Conservation (phyloP, 1,284 basidiomycete species). For the Earliella scabrosa region DNA sequence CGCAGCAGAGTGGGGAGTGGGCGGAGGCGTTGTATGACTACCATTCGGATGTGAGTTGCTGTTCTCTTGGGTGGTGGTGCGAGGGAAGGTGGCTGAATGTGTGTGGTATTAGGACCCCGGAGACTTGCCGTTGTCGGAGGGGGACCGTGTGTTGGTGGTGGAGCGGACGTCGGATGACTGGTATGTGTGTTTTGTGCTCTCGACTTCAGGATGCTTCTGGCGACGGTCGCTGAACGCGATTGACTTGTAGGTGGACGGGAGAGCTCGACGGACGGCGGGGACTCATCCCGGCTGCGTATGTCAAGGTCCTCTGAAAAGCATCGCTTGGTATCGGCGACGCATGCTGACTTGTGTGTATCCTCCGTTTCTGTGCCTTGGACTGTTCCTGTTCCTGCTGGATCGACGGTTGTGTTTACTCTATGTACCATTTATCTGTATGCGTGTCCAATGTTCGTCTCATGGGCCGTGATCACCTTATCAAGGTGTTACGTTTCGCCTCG, state of each 20-base stretch:
- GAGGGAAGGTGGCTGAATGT: background rate
- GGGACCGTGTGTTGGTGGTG: constrained; percentile 59
- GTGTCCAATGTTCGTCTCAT: too few relatives aligned
- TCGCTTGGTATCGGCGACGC: background rate
- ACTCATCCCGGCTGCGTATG: constrained; percentile 77
- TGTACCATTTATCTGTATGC: too few relatives aligned
- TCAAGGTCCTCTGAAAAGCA: constrained; percentile 49
- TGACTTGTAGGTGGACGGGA: constrained; percentile 69
- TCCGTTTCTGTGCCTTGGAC: too few relatives aligned
- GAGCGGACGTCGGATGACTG: constrained; percentile 76
- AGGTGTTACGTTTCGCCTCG: too few relatives aligned
- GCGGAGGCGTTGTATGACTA: constrained; percentile 80
- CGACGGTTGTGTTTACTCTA: too few relatives aligned
- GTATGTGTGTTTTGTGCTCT: constrained; percentile 51
- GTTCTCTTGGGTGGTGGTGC: too few relatives aligned
- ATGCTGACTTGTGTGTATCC: too few relatives aligned
- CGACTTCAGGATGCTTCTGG: background rate
- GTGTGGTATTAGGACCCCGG: constrained; percentile 56
- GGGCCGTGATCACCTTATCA: too few relatives aligned
- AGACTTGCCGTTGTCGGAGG: constrained; percentile 61
- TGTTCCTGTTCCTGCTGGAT: too few relatives aligned
- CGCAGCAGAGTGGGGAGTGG: constrained; percentile 65
- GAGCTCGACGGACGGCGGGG: constrained; percentile 66
- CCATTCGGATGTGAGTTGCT: constrained; percentile 58
- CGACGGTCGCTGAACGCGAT: background rate